Conservation (phyloP, 164 flowering plant genomes). For the Vitis rupestris region DNA sequence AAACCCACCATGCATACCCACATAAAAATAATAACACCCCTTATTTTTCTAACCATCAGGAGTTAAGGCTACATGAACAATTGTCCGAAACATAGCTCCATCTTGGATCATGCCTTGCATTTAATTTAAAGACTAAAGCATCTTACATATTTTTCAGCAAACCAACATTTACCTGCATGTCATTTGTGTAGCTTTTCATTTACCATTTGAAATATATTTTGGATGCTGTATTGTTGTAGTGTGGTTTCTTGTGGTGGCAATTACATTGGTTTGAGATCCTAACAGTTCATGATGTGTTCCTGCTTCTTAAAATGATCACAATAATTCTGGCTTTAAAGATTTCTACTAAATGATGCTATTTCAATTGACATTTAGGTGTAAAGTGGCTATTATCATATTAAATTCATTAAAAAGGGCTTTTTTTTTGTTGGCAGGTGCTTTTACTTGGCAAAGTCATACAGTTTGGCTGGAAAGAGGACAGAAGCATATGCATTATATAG, state of each 20-base stretch:
- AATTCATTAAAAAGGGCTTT: constrained; percentile 2
- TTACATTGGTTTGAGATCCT: neutral
- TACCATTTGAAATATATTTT: neutral
- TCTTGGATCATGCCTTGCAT: no score
- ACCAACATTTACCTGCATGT: neutral
- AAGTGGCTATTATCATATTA: neutral
- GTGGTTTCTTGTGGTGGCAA: neutral
- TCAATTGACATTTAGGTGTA: neutral
- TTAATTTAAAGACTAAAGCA: no score
- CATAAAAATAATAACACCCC: no score
- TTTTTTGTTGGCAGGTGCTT: constrained; percentile 70
- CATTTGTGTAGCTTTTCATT: neutral
- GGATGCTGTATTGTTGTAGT: neutral
- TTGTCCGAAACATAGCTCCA: no score
- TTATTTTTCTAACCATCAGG: no score
- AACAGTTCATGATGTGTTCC: neutral
- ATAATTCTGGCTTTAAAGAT: no score
- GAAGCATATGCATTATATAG: constrained; percentile 86
- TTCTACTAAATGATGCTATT: no score
- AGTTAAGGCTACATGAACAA: no score
- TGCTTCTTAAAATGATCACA: neutral
- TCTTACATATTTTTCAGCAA: no score
- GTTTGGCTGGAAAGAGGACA: constrained; percentile 84
- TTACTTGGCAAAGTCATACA: constrained; percentile 91
- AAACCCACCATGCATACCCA: no score